These are phyloP conservation scores for Rhododendron henanense DNA, from an alignment of 148 eudicot genomes.

Conservation along the genomic window DNA sequence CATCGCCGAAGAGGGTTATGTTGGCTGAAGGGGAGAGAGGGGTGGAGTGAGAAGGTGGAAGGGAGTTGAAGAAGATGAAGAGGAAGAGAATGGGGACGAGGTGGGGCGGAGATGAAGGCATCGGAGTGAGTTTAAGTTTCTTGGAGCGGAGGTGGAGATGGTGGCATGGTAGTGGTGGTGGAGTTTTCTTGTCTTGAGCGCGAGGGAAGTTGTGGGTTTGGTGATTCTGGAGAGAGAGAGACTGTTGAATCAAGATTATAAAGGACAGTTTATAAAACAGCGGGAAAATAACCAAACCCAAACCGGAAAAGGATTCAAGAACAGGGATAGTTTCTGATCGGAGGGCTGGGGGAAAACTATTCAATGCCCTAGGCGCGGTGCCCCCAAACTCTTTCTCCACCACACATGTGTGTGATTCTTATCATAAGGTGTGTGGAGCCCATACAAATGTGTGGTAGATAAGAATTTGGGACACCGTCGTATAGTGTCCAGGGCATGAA, in stretches of 20 bases:
- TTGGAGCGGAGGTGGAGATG: background rate
- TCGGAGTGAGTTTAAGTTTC: constrained; percentile 1
- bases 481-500: background rate
- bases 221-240: background rate
- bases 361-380: too few species aligned
- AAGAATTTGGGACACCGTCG: background rate
- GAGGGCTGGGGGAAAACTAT: too few species aligned
- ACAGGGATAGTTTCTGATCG: too few species aligned
- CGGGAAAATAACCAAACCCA: too few species aligned
- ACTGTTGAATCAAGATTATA: background rate
- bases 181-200: background rate
- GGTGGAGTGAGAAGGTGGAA: background rate
- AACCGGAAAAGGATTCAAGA: too few species aligned
- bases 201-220: background rate
- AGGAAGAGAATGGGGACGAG: constrained; percentile 12
- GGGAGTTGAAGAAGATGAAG: constrained; percentile 23
- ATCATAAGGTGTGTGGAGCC: too few species aligned
- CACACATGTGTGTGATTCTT: rapidly evolving
- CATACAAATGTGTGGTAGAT: too few species aligned
- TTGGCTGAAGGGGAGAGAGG: constrained; percentile 28
- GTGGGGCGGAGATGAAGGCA: constrained; percentile 14
- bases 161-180: background rate
- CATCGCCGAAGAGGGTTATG: constrained; percentile 48
- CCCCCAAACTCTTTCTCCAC: too few species aligned
- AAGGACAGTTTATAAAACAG: background rate